Conservation (phyloP, 129 eudicot genomes). For the Flaveria ramosissima region DNA sequence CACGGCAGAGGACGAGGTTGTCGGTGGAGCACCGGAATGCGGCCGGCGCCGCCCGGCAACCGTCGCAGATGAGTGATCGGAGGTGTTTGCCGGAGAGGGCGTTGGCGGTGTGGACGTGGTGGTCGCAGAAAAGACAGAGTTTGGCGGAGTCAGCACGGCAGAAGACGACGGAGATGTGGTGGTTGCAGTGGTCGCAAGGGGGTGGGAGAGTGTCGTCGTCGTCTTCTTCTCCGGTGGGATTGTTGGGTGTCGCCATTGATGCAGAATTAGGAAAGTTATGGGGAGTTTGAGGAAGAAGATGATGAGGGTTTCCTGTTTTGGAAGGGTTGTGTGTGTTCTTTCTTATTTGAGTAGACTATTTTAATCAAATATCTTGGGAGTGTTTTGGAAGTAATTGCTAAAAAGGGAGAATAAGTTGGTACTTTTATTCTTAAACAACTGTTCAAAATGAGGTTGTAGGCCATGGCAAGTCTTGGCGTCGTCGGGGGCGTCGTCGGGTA, state of each 20-base stretch:
- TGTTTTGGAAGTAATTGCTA: neutral
- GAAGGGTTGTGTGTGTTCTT: neutral
- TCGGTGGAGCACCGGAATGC: constrained; percentile 58
- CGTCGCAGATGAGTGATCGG: constrained; percentile 84
- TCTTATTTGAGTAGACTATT: neutral
- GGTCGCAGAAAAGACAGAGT: constrained; percentile 76
- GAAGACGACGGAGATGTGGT: constrained; percentile 56
- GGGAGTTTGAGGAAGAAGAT: neutral
- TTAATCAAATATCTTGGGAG: neutral
- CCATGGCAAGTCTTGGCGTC: no score
- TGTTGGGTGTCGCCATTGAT: constrained; percentile 16
- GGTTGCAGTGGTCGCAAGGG: constrained; percentile 69
- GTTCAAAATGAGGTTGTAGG: no score
- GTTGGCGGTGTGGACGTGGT: constrained; percentile 87
- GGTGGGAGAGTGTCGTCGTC: neutral
- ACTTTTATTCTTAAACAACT: neutral
- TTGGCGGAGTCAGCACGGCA: constrained; percentile 89
- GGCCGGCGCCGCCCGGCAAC: constrained; percentile 61
- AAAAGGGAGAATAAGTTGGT: neutral
- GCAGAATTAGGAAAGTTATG: neutral
- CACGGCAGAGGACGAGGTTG: constrained; percentile 62
- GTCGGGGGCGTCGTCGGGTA: no score
- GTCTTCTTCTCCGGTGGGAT: neutral
- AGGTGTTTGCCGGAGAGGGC: constrained; percentile 77
- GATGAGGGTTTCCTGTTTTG: constrained; percentile 29